phyloP scores from a whole-genome alignment of 2,329 filamentous ascomycete species.

The Arthrobotrys megalospora region DNA sequence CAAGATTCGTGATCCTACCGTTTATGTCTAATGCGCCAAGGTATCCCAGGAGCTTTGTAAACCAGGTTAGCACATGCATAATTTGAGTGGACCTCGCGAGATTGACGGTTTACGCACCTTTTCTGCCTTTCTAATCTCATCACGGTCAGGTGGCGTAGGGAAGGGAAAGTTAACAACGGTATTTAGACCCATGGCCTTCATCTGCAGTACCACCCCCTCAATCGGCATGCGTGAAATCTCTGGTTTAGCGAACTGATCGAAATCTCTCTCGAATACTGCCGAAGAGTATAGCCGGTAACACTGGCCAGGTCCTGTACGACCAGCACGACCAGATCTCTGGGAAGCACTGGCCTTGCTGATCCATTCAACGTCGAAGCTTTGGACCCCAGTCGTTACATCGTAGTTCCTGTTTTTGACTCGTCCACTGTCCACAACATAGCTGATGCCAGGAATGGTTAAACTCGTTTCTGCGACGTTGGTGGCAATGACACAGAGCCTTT shows the following conservation, averaged over 20 bases:
- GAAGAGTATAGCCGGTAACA: conserved; percentile 96
- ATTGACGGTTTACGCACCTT: conserved; percentile 66
- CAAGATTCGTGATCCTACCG: conserved; percentile 83
- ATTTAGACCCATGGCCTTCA: conserved; percentile 94
- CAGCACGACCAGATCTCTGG: conserved; percentile 92
- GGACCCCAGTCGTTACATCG: conserved; percentile 88
- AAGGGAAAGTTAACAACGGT: conserved; percentile 96
- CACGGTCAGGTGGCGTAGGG: conserved; percentile 86
- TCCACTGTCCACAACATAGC: conserved; percentile 96
- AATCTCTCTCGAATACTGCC: conserved; percentile 91
- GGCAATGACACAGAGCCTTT: conserved; percentile 87
- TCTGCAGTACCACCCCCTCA: conserved; percentile 90
- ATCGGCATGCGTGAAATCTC: conserved; percentile 93
- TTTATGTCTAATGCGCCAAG: conserved; percentile 81
- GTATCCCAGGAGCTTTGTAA: conserved; percentile 78
- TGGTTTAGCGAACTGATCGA: conserved; percentile 86
- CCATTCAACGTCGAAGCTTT: conserved; percentile 95
- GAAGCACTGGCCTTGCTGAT: conserved; percentile 97
- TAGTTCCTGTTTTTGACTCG: conserved; percentile 93
- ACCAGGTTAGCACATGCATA: conserved; percentile 30
- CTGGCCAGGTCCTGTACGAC: conserved; percentile 94
- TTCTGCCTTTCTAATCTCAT: conserved; percentile 85
- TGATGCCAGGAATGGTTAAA: conserved; percentile 93
- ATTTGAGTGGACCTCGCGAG: background rate
- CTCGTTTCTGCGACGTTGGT: conserved; percentile 98